Evolutionary conservation across 2,329 filamentous ascomycete genomes (phyloP).

Genomic region (Diaporthe aspalathi): DNA sequence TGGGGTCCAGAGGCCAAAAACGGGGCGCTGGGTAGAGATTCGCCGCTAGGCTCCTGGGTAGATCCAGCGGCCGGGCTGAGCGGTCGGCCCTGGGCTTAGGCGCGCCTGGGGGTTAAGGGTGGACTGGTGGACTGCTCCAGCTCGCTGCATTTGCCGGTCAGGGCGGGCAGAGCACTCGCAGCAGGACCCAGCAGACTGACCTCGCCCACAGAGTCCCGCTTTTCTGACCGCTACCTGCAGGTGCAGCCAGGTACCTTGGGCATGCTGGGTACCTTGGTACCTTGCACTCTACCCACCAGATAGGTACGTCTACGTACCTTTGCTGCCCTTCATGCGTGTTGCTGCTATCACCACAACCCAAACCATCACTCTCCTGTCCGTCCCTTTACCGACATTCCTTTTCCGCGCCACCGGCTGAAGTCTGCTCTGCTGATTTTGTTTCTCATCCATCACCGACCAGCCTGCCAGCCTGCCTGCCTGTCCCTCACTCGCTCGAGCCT

Average conservation of each 20-base stretch:
- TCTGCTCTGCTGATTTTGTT: not conserved
- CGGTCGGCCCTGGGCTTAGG: slow-evolving; percentile 8
- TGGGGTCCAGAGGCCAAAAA: slow-evolving; percentile 25
- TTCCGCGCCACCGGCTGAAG: not conserved
- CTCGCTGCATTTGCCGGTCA: slow-evolving; percentile 29
- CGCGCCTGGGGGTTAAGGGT: too few species aligned
- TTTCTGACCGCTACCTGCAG: slow-evolving; percentile 29
- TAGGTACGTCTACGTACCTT: not conserved
- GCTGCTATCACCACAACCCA: slow-evolving; percentile 6
- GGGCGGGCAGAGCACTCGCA: slow-evolving; percentile 19
- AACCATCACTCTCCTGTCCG: too few species aligned
- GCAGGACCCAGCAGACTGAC: slow-evolving; percentile 28
- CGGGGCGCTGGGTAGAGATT: slow-evolving; percentile 24
- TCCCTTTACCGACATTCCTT: not conserved
- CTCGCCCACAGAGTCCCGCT: slow-evolving; percentile 8
- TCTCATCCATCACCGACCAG: not conserved
- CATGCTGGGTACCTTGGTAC: too few species aligned
- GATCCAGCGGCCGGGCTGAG: slow-evolving; percentile 28
- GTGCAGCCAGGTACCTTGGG: not conserved
- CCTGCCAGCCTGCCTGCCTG: not conserved
- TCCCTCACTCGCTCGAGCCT: slow-evolving; percentile 2
- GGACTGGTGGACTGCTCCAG: not conserved
- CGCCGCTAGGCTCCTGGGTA: slow-evolving; percentile 19
- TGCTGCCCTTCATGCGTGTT: not conserved
- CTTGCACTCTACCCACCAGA: too few species aligned